Evolutionary conservation across 2,329 filamentous ascomycete species (phyloP).

Genomic region (Hymenoscyphus fructigenus): DNA sequence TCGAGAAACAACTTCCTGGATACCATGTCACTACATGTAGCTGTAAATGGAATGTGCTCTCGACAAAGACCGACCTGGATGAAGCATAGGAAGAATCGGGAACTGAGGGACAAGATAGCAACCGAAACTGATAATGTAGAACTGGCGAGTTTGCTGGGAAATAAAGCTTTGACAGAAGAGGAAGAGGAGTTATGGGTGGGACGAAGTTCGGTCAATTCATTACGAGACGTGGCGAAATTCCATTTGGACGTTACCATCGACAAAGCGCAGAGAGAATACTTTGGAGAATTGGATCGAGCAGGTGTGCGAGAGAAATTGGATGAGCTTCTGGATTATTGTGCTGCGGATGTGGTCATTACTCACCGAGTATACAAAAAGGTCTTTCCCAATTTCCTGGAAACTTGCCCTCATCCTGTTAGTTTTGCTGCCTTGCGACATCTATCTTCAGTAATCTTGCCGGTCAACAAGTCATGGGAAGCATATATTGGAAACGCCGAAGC

Average conservation of each 20-base stretch:
- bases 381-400: slow-evolving; percentile 83
- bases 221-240: slow-evolving; percentile 94
- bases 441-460: slow-evolving; percentile 88
- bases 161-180: slow-evolving; percentile 67
- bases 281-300: slow-evolving; percentile 74
- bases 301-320: slow-evolving; percentile 73
- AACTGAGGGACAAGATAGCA: slow-evolving; percentile 76
- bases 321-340: slow-evolving; percentile 88
- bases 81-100: slow-evolving; percentile 88
- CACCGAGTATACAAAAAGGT: slow-evolving; percentile 93
- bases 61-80: slow-evolving; percentile 95
- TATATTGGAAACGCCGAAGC: slow-evolving; percentile 84
- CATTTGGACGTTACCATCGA: slow-evolving; percentile 91
- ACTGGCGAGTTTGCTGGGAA: slow-evolving; percentile 68
- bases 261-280: slow-evolving; percentile 82
- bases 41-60: slow-evolving; percentile 98
- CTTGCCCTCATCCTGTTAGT: slow-evolving; percentile 94
- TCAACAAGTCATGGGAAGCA: slow-evolving; percentile 81
- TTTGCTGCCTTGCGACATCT: slow-evolving; percentile 92
- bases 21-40: slow-evolving; percentile 97
- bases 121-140: slow-evolving; percentile 70
- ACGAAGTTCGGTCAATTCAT: slow-evolving; percentile 89
- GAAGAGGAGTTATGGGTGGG: slow-evolving; percentile 97
- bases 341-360: slow-evolving; percentile 88
- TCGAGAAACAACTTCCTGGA: slow-evolving; percentile 86